Base-by-base conservation (phyloP, 176 grass and related monocot genomes). In the Rhynchospora pubera region DNA sequence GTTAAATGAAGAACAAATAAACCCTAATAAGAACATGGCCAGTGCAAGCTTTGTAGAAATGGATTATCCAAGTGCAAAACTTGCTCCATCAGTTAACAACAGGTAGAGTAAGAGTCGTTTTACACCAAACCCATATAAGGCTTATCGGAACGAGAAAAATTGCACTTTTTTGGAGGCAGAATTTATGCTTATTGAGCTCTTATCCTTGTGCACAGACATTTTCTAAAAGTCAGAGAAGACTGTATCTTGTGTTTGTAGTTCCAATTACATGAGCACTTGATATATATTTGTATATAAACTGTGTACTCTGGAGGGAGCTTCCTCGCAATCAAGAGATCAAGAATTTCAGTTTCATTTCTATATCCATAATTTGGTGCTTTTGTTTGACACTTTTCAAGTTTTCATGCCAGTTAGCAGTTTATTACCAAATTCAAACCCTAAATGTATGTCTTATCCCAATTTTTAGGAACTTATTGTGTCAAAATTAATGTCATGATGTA, bases 11-110 rank as follows among this genome's bases (percentile, higher is more conserved):
- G 79, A 50, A 65, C 60, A 50, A 45, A 52, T 65, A 82, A 66
- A 82, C 79, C 58, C 79, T 66, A 82, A 26, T 45, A 58, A 42
- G 16, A 82, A 65, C 14, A 53, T 82, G 5, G 21, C 11, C 19
- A 65, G 44, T 18, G 5, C 79, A 66, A 82, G 57, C 58, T 50
- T 82, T 28, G 61, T 28, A 9, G 19, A 61, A 11, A 82, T 82
- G 79, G 79, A 82, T 82, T 82, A 82, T 11, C 61, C 79, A 64
- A 82, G 79, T 82, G 79, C 79, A 50, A 59, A 82, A 32, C 42
- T 82, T 52, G 79, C 59, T 47, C 79, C 79, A 61, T 82, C 79
- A 18, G 58, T 65, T 82, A 66, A 82, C 62, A 82, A 82, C 62
- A 82, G 61, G 60, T 82, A 82, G 79, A 16, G 1, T n/a, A n/a